Conservation (phyloP, 257 asterid genomes). For the Plectranthus barbatus region DNA sequence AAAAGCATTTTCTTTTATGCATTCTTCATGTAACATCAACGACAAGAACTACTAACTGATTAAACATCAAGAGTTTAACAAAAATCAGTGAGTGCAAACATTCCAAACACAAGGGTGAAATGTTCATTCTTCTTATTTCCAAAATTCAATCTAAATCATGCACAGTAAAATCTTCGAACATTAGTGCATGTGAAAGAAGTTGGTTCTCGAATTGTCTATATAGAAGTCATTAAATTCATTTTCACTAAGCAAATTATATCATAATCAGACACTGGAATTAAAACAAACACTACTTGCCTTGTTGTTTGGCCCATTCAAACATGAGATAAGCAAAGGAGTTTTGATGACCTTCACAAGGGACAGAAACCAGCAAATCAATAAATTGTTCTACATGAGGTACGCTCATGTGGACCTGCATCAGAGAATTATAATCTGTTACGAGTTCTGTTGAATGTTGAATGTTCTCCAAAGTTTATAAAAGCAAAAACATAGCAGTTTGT, state of each 20-base stretch:
- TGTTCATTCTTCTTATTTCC: neutral
- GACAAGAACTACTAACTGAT: neutral
- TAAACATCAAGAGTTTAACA: neutral
- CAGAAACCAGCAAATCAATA: conserved; percentile 67
- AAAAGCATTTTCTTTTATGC: neutral
- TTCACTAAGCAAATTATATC: neutral
- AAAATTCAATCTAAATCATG: neutral
- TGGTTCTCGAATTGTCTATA: neutral
- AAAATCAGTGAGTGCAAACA: neutral
- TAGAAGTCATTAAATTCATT: neutral
- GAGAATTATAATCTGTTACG: conserved; percentile 7
- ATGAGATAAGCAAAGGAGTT: conserved; percentile 81
- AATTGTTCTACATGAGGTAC: conserved; percentile 73
- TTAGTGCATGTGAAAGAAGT: neutral
- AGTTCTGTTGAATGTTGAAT: neutral
- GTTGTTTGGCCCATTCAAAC: conserved; percentile 85
- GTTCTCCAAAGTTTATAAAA: neutral
- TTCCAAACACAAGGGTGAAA: neutral
- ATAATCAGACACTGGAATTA: neutral
- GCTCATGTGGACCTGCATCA: conserved; percentile 86
- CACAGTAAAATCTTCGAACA: neutral
- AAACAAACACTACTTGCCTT: conserved; percentile 66
- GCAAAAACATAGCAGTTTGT: neutral
- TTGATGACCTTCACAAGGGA: conserved; percentile 68
- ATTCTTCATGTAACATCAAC: neutral